Percentiles rank a stretch among this genome's conserved stretches.
Evolutionary conservation across 441 rosid species (phyloP).

Genomic region (Euphorbia celastroides): DNA sequence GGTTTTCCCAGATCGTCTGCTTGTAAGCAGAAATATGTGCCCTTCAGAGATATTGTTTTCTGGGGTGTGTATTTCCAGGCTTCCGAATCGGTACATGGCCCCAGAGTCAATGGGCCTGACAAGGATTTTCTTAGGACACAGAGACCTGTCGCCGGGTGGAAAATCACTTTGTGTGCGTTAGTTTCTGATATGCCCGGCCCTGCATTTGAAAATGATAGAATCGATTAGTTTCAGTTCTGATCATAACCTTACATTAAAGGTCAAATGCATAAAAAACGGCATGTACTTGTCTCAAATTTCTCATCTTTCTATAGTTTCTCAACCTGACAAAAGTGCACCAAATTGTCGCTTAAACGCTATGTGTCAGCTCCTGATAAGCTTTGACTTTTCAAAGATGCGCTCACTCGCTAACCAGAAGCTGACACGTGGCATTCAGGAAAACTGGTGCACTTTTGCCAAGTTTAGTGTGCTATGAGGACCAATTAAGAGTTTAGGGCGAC

Average conservation of each 20-base stretch:
- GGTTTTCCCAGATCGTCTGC: constrained; percentile 34
- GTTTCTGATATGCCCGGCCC: constrained; percentile 70
- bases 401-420: too few relatives aligned
- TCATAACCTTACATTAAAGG: not conserved
- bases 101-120: constrained; percentile 42
- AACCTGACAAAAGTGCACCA: too few relatives aligned
- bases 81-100: constrained; percentile 59
- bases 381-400: too few relatives aligned
- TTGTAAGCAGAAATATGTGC: constrained; percentile 61
- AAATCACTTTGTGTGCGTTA: constrained; percentile 48
- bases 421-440: too few relatives aligned
- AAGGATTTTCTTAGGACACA: constrained; percentile 44
- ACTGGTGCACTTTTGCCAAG: too few relatives aligned
- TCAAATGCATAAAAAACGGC: too few relatives aligned
- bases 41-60: constrained; percentile 35
- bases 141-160: constrained; percentile 67
- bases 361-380: too few relatives aligned
- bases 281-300: too few relatives aligned
- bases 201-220: constrained; percentile 22
- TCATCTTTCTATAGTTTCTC: too few relatives aligned
- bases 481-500: too few relatives aligned
- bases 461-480: too few relatives aligned
- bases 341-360: too few relatives aligned
- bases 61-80: constrained; percentile 50
- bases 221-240: not conserved